Conservation (phyloP, 2,329 filamentous ascomycete species). For the Colletotrichum aenigma region DNA sequence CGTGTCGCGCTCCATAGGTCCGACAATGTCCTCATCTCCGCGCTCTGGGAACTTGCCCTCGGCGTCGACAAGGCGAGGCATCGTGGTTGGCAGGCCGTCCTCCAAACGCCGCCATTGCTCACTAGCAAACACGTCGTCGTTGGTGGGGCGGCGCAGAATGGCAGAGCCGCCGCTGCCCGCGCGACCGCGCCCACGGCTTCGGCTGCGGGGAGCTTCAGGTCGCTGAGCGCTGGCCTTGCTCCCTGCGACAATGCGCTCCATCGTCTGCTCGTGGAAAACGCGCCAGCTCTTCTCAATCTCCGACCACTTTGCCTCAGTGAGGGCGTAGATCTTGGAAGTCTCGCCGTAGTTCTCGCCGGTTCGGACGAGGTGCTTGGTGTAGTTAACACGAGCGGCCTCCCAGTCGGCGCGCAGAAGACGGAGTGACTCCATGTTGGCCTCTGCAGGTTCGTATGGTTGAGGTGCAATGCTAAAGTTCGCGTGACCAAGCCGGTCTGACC, state of each 20-base stretch:
- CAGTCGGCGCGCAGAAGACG: constrained; percentile 77
- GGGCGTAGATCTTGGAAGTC: constrained; percentile 85
- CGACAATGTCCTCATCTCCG: constrained; percentile 91
- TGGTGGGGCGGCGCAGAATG: constrained; percentile 32
- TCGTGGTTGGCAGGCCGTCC: constrained; percentile 64
- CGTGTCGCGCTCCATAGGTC: constrained; percentile 77
- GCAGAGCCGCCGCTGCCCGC: constrained; percentile 44
- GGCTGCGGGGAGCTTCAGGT: constrained; percentile 37
- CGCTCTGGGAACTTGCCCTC: constrained; percentile 87
- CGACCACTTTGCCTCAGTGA: constrained; percentile 90
- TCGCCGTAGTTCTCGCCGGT: constrained; percentile 90
- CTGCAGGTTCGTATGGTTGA: constrained; percentile 75
- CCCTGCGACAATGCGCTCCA: constrained; percentile 51
- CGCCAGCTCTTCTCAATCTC: constrained; percentile 80
- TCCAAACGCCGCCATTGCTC: constrained; percentile 51
- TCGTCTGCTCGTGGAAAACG: constrained; percentile 68
- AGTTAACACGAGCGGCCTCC: constrained; percentile 83
- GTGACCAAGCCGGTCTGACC: constrained; percentile 86
- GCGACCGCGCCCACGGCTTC: constrained; percentile 42
- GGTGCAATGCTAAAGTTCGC: constrained; percentile 91
- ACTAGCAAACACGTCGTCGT: constrained; percentile 44
- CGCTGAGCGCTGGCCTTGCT: constrained; percentile 34
- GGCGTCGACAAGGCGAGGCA: constrained; percentile 72
- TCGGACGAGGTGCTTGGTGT: constrained; percentile 85
- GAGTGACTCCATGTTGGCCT: constrained; percentile 60